A percentile compares a stretch with the other conserved stretches of the same genome.
Conservation (phyloP, 2,329 filamentous ascomycete species). For the Helicocarpus griseus region DNA sequence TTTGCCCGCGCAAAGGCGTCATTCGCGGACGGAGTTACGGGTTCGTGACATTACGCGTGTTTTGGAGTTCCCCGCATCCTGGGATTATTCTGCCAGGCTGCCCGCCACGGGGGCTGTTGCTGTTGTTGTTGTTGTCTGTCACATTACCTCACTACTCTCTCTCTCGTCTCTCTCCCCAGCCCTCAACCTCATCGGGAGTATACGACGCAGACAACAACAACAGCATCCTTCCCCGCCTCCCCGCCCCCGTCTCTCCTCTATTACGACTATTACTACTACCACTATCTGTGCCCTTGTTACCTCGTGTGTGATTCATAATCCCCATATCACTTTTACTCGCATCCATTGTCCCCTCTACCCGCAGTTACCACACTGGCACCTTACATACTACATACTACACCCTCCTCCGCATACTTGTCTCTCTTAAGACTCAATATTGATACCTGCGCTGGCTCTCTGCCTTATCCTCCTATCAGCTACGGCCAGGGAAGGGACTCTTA, state of each 20-base stretch:
- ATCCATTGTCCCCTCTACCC: neutral
- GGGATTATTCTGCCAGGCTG: too few relatives aligned
- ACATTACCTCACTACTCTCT: neutral
- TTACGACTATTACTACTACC: too few relatives aligned
- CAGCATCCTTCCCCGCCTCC: neutral
- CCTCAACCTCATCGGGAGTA: too few relatives aligned
- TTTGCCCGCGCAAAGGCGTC: neutral
- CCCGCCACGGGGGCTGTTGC: too few relatives aligned
- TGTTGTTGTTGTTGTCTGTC: neutral
- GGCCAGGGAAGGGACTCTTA: neutral
- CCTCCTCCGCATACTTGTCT: neutral
- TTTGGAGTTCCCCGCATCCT: conserved; percentile 1
- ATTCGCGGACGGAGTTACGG: too few relatives aligned
- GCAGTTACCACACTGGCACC: neutral
- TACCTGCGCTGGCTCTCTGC: neutral
- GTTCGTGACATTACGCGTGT: too few relatives aligned
- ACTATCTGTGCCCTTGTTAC: neutral
- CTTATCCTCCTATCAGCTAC: neutral
- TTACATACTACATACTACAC: neutral
- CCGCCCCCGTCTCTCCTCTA: neutral
- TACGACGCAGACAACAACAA: neutral
- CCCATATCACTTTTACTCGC: neutral
- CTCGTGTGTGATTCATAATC: neutral
- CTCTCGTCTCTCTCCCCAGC: too few relatives aligned
- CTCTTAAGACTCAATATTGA: neutral